These are phyloP conservation scores for Pneumocystis wakefieldiae DNA, from an alignment of 1,139 yeast genomes.

Conservation along the genomic window DNA sequence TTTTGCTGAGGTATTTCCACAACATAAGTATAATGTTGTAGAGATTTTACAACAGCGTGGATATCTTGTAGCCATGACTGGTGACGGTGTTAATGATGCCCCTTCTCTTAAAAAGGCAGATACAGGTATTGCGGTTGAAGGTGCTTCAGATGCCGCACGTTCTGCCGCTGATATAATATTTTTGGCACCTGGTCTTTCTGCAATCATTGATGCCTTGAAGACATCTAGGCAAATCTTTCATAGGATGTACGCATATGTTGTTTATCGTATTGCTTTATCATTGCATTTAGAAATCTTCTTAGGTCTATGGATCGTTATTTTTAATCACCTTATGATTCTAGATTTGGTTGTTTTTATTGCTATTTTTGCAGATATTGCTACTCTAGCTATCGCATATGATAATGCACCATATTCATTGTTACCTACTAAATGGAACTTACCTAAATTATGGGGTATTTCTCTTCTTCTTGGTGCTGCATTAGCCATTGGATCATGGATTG, in stretches of 20 bases:
- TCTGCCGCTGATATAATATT: conserved; percentile 69
- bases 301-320: conserved; percentile 61
- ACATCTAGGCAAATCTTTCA: conserved; percentile 70
- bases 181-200: conserved; percentile 68
- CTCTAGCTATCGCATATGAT: conserved; percentile 64
- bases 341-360: conserved; percentile 62
- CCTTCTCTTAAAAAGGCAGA: conserved; percentile 69
- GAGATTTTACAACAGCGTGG: conserved; percentile 65
- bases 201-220: conserved; percentile 61
- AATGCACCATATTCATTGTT: conserved; percentile 91
- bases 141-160: conserved; percentile 70
- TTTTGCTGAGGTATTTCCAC: conserved; percentile 71
- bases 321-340: conserved; percentile 49
- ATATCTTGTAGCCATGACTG: conserved; percentile 68
- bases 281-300: conserved; percentile 58
- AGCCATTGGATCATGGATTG: conserved; percentile 61
- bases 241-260: conserved; percentile 68
- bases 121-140: conserved; percentile 71
- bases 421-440: conserved; percentile 98
- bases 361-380: conserved; percentile 63
- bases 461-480: conserved; percentile 49
- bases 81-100: conserved; percentile 71
- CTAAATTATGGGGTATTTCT: conserved; percentile 69
- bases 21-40: conserved; percentile 67
- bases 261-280: conserved; percentile 64